Conservation (phyloP, 2,329 filamentous ascomycete species). For the Neonectria magnoliae region DNA sequence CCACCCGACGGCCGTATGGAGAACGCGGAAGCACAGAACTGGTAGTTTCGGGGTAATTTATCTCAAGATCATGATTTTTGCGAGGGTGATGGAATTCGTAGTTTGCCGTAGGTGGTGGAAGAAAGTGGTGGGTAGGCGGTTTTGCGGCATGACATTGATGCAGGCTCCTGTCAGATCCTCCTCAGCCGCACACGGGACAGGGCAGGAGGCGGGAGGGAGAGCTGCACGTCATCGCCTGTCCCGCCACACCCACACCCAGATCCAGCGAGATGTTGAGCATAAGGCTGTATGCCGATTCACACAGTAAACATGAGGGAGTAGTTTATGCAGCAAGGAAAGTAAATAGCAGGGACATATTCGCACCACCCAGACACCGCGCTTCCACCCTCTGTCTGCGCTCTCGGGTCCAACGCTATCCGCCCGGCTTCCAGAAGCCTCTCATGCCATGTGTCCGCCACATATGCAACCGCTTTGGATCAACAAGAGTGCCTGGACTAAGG, state of each 20-base stretch:
- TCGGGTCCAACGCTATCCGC: slow-evolving; percentile 7
- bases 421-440: not conserved
- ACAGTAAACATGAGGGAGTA: no score
- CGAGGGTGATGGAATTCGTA: not conserved
- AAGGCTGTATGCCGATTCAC: no score
- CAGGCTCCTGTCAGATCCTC: not conserved
- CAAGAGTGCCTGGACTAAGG: not conserved
- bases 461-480: not conserved
- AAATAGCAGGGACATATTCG: not conserved
- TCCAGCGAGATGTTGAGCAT: not conserved
- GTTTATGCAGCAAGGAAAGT: not conserved
- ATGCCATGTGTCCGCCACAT: not conserved
- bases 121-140: not conserved
- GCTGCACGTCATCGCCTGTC: not conserved
- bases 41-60: not conserved
- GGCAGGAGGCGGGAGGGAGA: not conserved
- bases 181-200: not conserved
- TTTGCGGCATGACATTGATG: not conserved
- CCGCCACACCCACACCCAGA: not conserved
- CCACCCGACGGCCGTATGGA: not conserved
- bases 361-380: not conserved
- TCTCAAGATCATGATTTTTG: not conserved
- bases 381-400: not conserved
- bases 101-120: not conserved
- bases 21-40: not conserved